A percentile compares a stretch with the other conserved stretches of the same genome.
Conservation (phyloP, 352 stramenopile species). For the Phytophthora nicotianae region DNA sequence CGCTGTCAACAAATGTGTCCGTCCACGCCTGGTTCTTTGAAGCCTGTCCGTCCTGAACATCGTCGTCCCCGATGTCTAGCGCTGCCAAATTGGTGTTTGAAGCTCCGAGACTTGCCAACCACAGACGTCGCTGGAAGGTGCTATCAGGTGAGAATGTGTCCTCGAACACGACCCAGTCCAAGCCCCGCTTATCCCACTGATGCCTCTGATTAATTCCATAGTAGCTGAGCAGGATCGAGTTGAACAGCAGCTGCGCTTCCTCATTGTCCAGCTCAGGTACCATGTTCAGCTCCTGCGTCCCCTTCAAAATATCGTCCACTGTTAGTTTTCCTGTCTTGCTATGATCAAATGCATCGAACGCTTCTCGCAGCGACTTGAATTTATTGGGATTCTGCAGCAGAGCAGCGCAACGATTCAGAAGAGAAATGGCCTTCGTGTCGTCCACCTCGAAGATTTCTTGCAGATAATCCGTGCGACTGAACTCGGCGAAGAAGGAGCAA, state of each 20-base stretch:
- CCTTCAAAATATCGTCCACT: constrained; percentile 56
- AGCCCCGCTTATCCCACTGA: constrained; percentile 45
- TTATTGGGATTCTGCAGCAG: constrained; percentile 45
- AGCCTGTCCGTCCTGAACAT: constrained; percentile 35
- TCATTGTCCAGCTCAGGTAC: constrained; percentile 51
- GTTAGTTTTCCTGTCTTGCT: constrained; percentile 43
- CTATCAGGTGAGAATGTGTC: constrained; percentile 80
- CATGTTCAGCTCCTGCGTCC: constrained; percentile 54
- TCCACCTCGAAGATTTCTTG: constrained; percentile 81
- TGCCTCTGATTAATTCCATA: constrained; percentile 57
- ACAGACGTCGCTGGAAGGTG: constrained; percentile 63
- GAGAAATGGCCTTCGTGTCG: constrained; percentile 71
- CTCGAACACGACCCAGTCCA: constrained; percentile 79
- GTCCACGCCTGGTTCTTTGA: constrained; percentile 60
- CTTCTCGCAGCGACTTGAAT: constrained; percentile 57
- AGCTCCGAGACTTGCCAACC: constrained; percentile 62
- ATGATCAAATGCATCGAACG: constrained; percentile 64
- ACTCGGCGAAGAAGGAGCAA: constrained; percentile 84
- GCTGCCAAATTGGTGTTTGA: constrained; percentile 55
- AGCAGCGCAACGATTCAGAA: constrained; percentile 70
- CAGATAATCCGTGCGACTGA: constrained; percentile 71
- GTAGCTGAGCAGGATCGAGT: constrained; percentile 69
- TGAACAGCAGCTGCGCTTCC: constrained; percentile 59
- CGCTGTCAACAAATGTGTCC: constrained; percentile 68
- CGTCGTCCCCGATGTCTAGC: constrained; percentile 37